phyloP scores from a whole-genome alignment of 495 filamentous ascomycete genomes.

The Penicillium samsonianum region DNA sequence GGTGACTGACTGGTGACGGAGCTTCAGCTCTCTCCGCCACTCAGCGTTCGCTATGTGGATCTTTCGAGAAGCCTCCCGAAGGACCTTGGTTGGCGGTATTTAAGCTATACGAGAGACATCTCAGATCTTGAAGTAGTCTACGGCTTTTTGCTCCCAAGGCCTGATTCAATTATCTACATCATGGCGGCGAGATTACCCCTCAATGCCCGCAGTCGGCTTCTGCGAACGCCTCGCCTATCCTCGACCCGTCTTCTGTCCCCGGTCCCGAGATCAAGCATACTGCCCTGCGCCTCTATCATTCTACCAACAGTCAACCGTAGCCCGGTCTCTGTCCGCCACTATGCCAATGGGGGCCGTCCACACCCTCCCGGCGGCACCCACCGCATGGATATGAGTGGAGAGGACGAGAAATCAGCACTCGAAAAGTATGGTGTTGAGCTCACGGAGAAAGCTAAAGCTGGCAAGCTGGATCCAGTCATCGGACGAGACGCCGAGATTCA shows the following conservation, averaged over 20 bases:
- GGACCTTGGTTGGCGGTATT: conserved; percentile 22
- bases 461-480: conserved; percentile 95
- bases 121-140: not conserved
- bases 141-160: not conserved
- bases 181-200: conserved; percentile 45
- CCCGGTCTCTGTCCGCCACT: conserved; percentile 48
- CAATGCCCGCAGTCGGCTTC: conserved; percentile 31
- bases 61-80: conserved; percentile 48
- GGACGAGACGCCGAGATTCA: conserved; percentile 89
- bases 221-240: conserved; percentile 30
- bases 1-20: conserved; percentile 39
- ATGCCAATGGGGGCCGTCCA: conserved; percentile 78
- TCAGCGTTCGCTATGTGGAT: conserved; percentile 37
- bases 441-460: conserved; percentile 79
- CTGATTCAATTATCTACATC: conserved; percentile 2
- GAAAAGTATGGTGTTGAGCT: conserved; percentile 92
- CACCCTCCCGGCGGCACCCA: conserved; percentile 90
- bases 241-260: conserved; percentile 25
- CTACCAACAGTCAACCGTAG: conserved; percentile 11
- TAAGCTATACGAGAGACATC: conserved; percentile 18
- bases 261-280: conserved; percentile 24
- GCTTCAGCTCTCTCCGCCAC: conserved; percentile 35
- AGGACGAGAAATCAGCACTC: conserved; percentile 78
- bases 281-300: conserved; percentile 25
- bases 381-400: conserved; percentile 83